These are phyloP conservation scores for Tetraselmis striata DNA, from an alignment of 139 green algal species.

Conservation along the genomic window DNA sequence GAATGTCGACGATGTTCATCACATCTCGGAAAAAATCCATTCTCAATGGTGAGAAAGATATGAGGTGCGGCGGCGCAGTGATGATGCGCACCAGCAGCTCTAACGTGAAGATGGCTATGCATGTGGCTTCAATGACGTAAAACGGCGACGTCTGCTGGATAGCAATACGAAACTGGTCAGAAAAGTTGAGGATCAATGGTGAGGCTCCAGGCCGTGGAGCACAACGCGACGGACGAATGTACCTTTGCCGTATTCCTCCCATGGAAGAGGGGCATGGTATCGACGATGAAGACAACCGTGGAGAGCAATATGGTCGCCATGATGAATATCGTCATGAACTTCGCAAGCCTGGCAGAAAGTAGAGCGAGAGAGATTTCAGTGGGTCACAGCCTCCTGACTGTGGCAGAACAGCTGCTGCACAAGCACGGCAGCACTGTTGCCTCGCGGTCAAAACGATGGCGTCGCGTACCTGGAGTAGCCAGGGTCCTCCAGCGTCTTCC, in stretches of 20 bases:
- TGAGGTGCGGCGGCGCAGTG: not conserved
- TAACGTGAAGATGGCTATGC: slow-evolving; percentile 23
- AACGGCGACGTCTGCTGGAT: not conserved
- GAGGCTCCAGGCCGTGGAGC: no score
- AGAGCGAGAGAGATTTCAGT: no score
- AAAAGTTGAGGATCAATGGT: no score
- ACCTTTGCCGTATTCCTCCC: not conserved
- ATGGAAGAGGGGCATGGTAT: slow-evolving; percentile 23
- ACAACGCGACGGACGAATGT: not conserved
- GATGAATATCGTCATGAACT: not conserved
- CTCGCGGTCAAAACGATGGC: no score
- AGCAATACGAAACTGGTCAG: not conserved
- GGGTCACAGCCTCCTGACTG: no score
- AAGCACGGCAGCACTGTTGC: no score
- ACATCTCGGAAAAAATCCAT: not conserved
- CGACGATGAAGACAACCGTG: slow-evolving; percentile 13
- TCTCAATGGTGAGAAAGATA: not conserved
- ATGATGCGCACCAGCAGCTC: slow-evolving; percentile 13
- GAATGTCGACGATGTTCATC: slow-evolving; percentile 27
- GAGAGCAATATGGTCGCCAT: not conserved
- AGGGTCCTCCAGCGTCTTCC: not conserved
- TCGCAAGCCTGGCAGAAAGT: not conserved
- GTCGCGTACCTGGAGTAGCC: not conserved
- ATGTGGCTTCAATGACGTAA: slow-evolving; percentile 18
- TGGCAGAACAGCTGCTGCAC: no score